Evolutionary conservation across 2,329 filamentous ascomycete genomes (phyloP).

Genomic region (Trichoderma pleuroti): DNA sequence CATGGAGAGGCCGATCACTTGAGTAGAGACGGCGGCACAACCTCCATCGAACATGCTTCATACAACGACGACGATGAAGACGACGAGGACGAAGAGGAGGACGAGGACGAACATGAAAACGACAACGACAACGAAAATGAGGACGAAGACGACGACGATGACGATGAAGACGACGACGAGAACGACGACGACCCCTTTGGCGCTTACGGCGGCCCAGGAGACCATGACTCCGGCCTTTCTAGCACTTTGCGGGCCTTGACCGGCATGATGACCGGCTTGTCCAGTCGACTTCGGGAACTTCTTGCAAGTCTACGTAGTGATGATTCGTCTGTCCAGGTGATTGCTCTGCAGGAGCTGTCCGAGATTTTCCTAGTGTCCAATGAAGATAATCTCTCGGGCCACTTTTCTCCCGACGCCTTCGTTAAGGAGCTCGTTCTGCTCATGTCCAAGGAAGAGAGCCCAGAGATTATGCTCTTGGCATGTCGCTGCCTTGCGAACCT

Average conservation of each 20-base stretch:
- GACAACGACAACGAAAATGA: constrained; percentile 43
- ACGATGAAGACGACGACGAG: constrained; percentile 52
- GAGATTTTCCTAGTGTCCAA: constrained; percentile 92
- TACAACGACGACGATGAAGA: constrained; percentile 33
- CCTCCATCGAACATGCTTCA: constrained; percentile 4
- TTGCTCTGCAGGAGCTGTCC: constrained; percentile 88
- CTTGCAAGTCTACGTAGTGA: constrained; percentile 73
- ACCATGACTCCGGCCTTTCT: constrained; percentile 64
- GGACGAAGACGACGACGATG: constrained; percentile 40
- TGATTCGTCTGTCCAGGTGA: constrained; percentile 84
- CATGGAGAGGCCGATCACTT: constrained; percentile 5
- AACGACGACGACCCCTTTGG: constrained; percentile 60
- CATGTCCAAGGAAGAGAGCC: constrained; percentile 94
- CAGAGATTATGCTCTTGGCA: constrained; percentile 94
- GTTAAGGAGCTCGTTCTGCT: constrained; percentile 89
- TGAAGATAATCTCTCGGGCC: constrained; percentile 91
- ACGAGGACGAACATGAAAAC: constrained; percentile 53
- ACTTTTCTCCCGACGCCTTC: constrained; percentile 91
- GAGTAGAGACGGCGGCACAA: constrained; percentile 19
- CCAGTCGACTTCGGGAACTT: constrained; percentile 73
- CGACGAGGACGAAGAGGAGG: constrained; percentile 37
- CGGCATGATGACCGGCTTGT: constrained; percentile 86
- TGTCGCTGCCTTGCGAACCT: constrained; percentile 94
- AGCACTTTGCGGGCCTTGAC: constrained; percentile 81
- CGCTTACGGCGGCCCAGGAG: constrained; percentile 64